Base-by-base conservation (phyloP, 2,329 filamentous ascomycete species). In the Purpureocillium lavendulum region DNA sequence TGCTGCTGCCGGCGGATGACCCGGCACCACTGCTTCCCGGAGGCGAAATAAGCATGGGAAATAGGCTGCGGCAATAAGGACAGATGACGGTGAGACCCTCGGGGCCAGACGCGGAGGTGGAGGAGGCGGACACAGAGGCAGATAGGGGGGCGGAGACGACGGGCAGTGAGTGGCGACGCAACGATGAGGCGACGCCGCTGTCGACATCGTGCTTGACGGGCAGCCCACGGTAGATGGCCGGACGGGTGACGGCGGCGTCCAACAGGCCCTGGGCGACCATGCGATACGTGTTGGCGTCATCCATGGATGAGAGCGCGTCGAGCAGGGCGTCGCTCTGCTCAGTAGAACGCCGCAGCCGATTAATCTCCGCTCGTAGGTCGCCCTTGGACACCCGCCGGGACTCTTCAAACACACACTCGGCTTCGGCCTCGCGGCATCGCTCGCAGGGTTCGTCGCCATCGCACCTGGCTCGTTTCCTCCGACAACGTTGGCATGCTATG, bases 291-390 rank as follows among this genome's bases (percentile, higher is more conserved):
- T 40, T 36, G 31, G 36, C n/a, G 33, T 42, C 16, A 14, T 36
- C 12, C 30, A 31, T 4, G 32, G 39, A 26, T 15, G 24, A 16
- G 24, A 42, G 7, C 29, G 24, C 28, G 28, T 16, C 2, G 12
- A 33, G 11, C 9, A 26, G 28, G 7, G n/a, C 14, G 11, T 35
- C 15, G 18, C 12, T 24, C 12, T 33, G 26, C 10, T 38, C 36
- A 16, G 30, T 35, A 21, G 12, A 43, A 38, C 45, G 40, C 9
- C 43, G 42, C 3, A 53, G 41, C 1, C 50, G 38, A 35, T 44
- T 47, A 14, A 53, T 52, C 15, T 53, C 49, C 2, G 49, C 45
- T 3, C 50, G 37, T 1, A 53, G 24, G 14, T 52, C 50, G 28
- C 43, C 30, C 15, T 47, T 47, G 7, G 42, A 43, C 11, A 38